These are phyloP conservation scores for Fusarium circinatum DNA, from an alignment of 2,329 filamentous ascomycete genomes.

Conservation along the genomic window DNA sequence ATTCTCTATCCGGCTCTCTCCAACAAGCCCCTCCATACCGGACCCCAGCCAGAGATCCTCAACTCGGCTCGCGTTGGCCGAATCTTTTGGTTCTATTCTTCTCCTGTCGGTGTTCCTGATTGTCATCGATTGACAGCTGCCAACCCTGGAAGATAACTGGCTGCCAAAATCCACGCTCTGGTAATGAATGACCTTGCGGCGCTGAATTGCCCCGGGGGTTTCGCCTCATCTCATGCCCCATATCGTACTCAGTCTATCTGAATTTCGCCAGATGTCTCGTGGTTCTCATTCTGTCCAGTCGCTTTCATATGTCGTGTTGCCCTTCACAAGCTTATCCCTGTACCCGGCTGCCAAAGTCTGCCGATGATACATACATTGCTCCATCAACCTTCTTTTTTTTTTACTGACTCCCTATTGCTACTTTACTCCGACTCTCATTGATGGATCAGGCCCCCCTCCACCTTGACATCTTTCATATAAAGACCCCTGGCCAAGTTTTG, in stretches of 20 bases:
- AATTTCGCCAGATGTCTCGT: conserved; percentile 16
- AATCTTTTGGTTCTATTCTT: conserved; percentile 13
- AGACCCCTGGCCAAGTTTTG: conserved; percentile 30
- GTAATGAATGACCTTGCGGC: conserved; percentile 18
- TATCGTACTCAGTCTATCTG: conserved; percentile 24
- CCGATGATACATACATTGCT: conserved; percentile 27
- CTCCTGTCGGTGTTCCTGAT: conserved; percentile 12
- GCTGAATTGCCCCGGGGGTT: conserved; percentile 17
- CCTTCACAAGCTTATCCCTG: conserved; percentile 38
- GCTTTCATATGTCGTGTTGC: conserved; percentile 27
- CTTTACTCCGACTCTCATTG: conserved; percentile 8
- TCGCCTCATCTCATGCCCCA: conserved; percentile 25
- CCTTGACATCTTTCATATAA: conserved; percentile 23
- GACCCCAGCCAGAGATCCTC: conserved; percentile 16
- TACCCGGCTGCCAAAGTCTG: conserved; percentile 5
- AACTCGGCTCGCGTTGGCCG: conserved; percentile 14
- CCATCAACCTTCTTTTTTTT: conserved; percentile 18
- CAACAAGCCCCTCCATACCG: conserved; percentile 15
- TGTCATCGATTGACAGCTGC: conserved; percentile 3
- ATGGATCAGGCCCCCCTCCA: conserved; percentile 9
- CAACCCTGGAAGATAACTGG: conserved; percentile 18
- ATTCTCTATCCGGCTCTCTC: neutral
- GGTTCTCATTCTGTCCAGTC: conserved; percentile 26
- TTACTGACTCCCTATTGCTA: conserved; percentile 9
- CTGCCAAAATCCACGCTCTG: conserved; percentile 1